Evolutionary conservation across 2,329 filamentous ascomycete genomes (phyloP).

Genomic region (Knufia petricola): DNA sequence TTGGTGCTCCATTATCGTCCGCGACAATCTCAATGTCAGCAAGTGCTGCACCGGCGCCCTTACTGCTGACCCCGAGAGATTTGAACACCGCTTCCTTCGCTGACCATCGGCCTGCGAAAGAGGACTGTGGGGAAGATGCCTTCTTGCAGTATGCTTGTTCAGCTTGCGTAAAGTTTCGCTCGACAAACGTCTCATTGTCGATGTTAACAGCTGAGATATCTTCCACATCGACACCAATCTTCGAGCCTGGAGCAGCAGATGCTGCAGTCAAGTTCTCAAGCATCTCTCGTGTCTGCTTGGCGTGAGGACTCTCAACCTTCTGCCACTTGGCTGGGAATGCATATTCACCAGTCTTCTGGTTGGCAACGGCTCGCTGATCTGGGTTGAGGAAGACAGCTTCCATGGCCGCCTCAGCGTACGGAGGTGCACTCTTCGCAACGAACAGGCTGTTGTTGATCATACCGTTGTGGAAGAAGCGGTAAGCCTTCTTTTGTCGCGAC

Average conservation of each 20-base stretch:
- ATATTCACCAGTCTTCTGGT: slow-evolving; percentile 78
- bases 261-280: slow-evolving; percentile 67
- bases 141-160: slow-evolving; percentile 83
- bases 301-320: slow-evolving; percentile 46
- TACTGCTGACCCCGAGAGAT: slow-evolving; percentile 75
- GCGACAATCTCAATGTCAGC: slow-evolving; percentile 90
- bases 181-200: slow-evolving; percentile 83
- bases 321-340: slow-evolving; percentile 62
- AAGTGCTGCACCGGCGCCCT: slow-evolving; percentile 78
- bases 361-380: slow-evolving; percentile 68
- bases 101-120: slow-evolving; percentile 91
- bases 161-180: slow-evolving; percentile 80
- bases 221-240: slow-evolving; percentile 91
- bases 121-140: slow-evolving; percentile 70
- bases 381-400: slow-evolving; percentile 88
- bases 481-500: slow-evolving; percentile 93
- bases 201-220: slow-evolving; percentile 80
- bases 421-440: slow-evolving; percentile 83
- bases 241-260: slow-evolving; percentile 54
- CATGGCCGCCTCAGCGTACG: slow-evolving; percentile 82
- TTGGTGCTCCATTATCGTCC: slow-evolving; percentile 71
- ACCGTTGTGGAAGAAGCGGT: slow-evolving; percentile 96
- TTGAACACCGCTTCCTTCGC: slow-evolving; percentile 99
- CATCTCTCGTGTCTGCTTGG: slow-evolving; percentile 60
- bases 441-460: slow-evolving; percentile 97